Evolutionary conservation across 2,329 filamentous ascomycete species (phyloP), one percentile per base, ranked within the genome.

Genomic region (Colletotrichum sp.): DNA sequence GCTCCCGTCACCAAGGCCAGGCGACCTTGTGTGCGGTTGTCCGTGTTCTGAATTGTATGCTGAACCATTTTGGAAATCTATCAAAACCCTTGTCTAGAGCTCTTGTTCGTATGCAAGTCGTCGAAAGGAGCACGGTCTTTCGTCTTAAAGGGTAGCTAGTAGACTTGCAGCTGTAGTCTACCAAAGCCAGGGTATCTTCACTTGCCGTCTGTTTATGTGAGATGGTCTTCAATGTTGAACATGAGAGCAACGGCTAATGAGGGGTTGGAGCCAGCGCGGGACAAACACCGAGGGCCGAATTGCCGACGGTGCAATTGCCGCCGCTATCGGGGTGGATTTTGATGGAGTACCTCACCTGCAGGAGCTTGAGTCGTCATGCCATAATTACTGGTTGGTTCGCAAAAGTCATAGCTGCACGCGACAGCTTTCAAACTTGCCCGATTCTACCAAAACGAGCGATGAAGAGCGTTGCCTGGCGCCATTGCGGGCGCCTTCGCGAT

Each of bases 1-100:
- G 83, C 78, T 29, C 83, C 83, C 22, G 82, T 84, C 12, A 84
- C 82, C 12, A 84, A 79, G n/a, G 83, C 83, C 22, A 84, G 78
- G 13, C 82, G 79, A 61, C 82, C 81, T 34, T 75, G 69, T 19
- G 81, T 68, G 4, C 61, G 66, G 69, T 83, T 82, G 73, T 82
- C 78, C 16, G 79, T 78, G 12, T 72, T 16, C 61, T 79, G 76
- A 32, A 83, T 64, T 11, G 79, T 72, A 69, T 25, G 52, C 39
- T 76, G 73, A 57, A 76, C 73, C 73, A 76, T 76, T 29, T 49
- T 69, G 22, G n/a, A 13, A 44, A n/a, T 12, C 32, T 27, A 59
- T 34, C 22, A 29, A 55, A 68, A 27, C 32, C 34, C 32, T 55
- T 64, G 49, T 39, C 13, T 9, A n/a, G 11, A 36, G 32, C 39